phyloP scores from a whole-genome alignment of 345 rosid genomes.

The Stellera chamaejasme region DNA sequence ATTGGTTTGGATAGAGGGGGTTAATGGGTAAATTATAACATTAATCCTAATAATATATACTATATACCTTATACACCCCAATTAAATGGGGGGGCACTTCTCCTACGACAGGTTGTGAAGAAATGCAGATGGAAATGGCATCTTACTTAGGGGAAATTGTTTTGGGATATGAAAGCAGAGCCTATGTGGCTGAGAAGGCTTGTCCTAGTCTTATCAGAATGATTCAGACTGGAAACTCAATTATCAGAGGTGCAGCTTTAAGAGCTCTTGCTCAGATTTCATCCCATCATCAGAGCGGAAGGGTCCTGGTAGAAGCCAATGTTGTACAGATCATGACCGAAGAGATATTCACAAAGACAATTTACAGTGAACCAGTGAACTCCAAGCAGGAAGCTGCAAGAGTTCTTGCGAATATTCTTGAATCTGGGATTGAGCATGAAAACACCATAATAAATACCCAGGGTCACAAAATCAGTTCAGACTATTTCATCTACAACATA shows the following conservation, averaged over 20 bases:
- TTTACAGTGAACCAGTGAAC: slow-evolving; percentile 44
- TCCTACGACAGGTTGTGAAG: slow-evolving; percentile 46
- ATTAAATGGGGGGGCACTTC: too few species aligned
- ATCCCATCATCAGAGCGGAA: slow-evolving; percentile 50
- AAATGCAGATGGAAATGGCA: slow-evolving; percentile 65
- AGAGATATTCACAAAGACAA: slow-evolving; percentile 57
- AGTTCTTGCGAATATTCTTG: slow-evolving; percentile 67
- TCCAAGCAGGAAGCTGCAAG: slow-evolving; percentile 64
- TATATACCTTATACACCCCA: too few species aligned
- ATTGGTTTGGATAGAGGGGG: too few species aligned
- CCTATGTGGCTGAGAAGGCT: slow-evolving; percentile 61
- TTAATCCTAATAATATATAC: too few species aligned
- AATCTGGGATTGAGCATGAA: slow-evolving; percentile 58
- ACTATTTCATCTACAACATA: slow-evolving; percentile 55
- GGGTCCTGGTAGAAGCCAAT: slow-evolving; percentile 49
- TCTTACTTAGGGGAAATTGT: slow-evolving; percentile 55
- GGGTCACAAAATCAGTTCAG: slow-evolving; percentile 64
- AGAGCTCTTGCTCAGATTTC: slow-evolving; percentile 69
- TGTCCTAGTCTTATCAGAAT: slow-evolving; percentile 51
- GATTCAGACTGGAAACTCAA: slow-evolving; percentile 48
- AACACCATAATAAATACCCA: slow-evolving; percentile 41
- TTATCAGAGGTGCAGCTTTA: slow-evolving; percentile 49
- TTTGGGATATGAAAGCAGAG: slow-evolving; percentile 48
- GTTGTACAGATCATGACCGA: slow-evolving; percentile 52
- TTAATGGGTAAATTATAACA: too few species aligned